Evolutionary conservation across 2,329 filamentous ascomycete species (phyloP), one percentile per base, ranked within the genome.

Genomic region (Colletotrichum spaethianum): DNA sequence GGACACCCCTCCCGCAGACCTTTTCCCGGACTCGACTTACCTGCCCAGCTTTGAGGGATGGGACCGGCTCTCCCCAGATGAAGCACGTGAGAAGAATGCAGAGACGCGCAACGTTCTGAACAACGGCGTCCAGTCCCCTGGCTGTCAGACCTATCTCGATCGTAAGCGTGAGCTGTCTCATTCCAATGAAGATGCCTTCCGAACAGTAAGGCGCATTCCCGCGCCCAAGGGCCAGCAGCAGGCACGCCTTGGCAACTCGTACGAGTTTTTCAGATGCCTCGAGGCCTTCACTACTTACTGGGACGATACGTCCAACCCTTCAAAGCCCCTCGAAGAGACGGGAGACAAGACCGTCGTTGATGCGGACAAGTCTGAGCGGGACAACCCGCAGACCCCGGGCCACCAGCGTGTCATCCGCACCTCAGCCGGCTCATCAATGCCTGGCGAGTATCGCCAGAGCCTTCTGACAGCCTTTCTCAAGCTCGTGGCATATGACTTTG

Each of bases 251-350:
- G 90, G 90, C 18, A 91, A 91, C 75, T 86, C 88, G 6, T 92
- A 91, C 75, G 90, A 92, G 79, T 92, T 92, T 79, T 92, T 88
- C 80, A 88, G 89, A 63, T 88, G 89, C 75, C 83, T 92, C 26
- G 90, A 92, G 75, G 78, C 85, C 33, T 86, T 91, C 76, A 88
- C 89, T 2, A 77, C 83, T 0, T 92, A 86, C 76, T 92, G 90
- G 90, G 88, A 91, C 40, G 90, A 92, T 76, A 88, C 89, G 0
- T 89, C 88, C 8, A 78, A 78, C 38, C 73, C 80, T 7, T 70
- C 75, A 4, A 66, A 72, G 40, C 65, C 61, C 28, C 20, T 55
- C 14, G 46, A 63, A n/a, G 71, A 74, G 14, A 40, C n/a, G 40
- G 70, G 31, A 31, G 53, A 38, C 31, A 64, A 52, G 52, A 73